Evolutionary conservation across 2,329 filamentous ascomycete genomes (phyloP).

Genomic region (Aspergillus floridensis): DNA sequence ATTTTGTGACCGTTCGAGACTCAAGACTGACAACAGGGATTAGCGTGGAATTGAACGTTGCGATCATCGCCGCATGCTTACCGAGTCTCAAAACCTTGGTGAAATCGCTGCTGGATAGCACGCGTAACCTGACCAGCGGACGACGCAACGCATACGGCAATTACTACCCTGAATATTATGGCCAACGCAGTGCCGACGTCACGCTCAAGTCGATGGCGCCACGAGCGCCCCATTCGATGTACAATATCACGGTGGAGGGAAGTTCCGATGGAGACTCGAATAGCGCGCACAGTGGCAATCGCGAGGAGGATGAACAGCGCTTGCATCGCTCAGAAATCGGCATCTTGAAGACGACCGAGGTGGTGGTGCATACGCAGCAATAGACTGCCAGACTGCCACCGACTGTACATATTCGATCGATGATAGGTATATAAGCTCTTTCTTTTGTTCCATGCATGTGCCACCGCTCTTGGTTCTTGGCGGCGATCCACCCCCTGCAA

Average conservation of each 20-base stretch:
- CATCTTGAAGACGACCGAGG: conserved; percentile 4
- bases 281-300: neutral
- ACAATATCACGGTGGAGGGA: neutral
- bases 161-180: conserved; percentile 5
- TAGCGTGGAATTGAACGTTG: conserved; percentile 44
- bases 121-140: conserved; percentile 11
- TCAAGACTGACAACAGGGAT: neutral
- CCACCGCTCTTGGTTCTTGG: neutral
- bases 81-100: conserved; percentile 42
- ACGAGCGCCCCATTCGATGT: neutral
- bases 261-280: neutral
- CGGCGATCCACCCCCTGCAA: neutral
- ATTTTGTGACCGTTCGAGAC: neutral
- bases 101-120: conserved; percentile 15
- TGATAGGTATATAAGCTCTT: neutral
- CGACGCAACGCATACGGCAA: conserved; percentile 7
- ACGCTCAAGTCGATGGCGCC: conserved; percentile 1
- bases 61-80: conserved; percentile 42
- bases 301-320: neutral
- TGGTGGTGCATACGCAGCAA: conserved; percentile 2
- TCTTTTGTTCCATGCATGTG: neutral
- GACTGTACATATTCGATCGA: neutral
- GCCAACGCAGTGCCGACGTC: neutral
- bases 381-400: neutral
- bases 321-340: neutral